Conservation (phyloP, 805 yeast species). For the Cyberlindnera meyerae region DNA sequence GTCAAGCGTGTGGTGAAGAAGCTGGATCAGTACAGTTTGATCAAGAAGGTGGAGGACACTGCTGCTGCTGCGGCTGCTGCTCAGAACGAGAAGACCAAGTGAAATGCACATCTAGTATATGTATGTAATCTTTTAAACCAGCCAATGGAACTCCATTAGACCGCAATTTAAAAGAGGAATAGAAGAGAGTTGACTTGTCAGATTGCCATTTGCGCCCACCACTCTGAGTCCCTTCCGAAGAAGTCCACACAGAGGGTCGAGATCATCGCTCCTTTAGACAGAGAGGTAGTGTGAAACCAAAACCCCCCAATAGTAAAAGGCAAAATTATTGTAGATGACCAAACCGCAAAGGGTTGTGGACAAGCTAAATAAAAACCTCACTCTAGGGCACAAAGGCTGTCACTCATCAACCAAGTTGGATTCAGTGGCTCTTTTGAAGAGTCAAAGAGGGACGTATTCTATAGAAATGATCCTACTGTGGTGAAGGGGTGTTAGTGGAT, state of each 20-base stretch:
- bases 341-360: slow-evolving; percentile 86
- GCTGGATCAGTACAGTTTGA: slow-evolving; percentile 15
- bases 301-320: slow-evolving; percentile 26
- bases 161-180: slow-evolving; percentile 10
- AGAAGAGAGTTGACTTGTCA: slow-evolving; percentile 68
- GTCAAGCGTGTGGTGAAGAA: slow-evolving; percentile 33
- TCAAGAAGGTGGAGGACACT: slow-evolving; percentile 12
- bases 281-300: slow-evolving; percentile 1
- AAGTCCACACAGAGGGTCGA: slow-evolving; percentile 87
- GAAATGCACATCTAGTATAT: too few species aligned
- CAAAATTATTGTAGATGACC: slow-evolving; percentile 63
- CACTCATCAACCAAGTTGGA: slow-evolving; percentile 99
- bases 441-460: slow-evolving; percentile 99
- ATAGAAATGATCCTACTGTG: slow-evolving; percentile 96
- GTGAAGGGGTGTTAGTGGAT: slow-evolving; percentile 43
- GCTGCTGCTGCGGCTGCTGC: too few species aligned
- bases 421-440: slow-evolving; percentile 98
- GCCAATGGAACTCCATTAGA: slow-evolving; percentile 22
- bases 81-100: slow-evolving; percentile 11
- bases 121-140: slow-evolving; percentile 15
- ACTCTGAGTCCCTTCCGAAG: slow-evolving; percentile 74
- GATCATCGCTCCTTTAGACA: slow-evolving; percentile 98
- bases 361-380: slow-evolving; percentile 67
- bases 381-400: slow-evolving; percentile 92
- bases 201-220: slow-evolving; percentile 99